Evolutionary conservation across 495 filamentous ascomycete species (phyloP).

Genomic region (Umbilicaria muhlenbergii): DNA sequence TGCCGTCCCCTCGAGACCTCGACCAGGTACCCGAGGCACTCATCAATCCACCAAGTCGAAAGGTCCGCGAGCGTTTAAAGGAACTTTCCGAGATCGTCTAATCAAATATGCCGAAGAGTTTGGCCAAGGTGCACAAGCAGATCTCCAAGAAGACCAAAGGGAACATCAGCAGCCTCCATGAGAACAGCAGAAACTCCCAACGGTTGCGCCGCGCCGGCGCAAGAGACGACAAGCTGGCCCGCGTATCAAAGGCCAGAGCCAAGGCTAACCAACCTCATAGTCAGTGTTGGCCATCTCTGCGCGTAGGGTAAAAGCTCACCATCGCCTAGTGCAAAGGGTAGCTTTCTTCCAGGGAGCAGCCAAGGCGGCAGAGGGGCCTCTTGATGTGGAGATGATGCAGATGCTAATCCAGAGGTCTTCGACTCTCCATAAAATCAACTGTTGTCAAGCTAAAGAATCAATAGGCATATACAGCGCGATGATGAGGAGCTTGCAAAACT

Average conservation of each 20-base stretch:
- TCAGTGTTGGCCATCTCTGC: constrained; percentile 20
- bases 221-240: constrained; percentile 61
- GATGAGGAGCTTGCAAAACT: constrained; percentile 59
- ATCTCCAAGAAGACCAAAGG: constrained; percentile 64
- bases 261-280: constrained; percentile 55
- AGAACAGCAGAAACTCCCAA: constrained; percentile 66
- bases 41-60: no score
- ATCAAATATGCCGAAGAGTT: constrained; percentile 52
- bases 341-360: constrained; percentile 53
- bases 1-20: no score
- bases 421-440: background rate
- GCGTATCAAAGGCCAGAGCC: constrained; percentile 40
- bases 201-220: constrained; percentile 56
- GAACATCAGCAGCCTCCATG: constrained; percentile 52
- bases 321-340: constrained; percentile 46
- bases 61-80: no score
- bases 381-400: constrained; percentile 43
- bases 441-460: constrained; percentile 1
- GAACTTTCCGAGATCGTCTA: background rate
- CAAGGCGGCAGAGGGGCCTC: constrained; percentile 32
- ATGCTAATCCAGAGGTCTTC: constrained; percentile 45
- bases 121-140: constrained; percentile 70
- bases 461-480: constrained; percentile 61
- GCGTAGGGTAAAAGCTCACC: background rate
- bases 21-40: no score